Evolutionary conservation across 352 stramenopile genomes (phyloP).

Genomic region (Phytophthora pini): DNA sequence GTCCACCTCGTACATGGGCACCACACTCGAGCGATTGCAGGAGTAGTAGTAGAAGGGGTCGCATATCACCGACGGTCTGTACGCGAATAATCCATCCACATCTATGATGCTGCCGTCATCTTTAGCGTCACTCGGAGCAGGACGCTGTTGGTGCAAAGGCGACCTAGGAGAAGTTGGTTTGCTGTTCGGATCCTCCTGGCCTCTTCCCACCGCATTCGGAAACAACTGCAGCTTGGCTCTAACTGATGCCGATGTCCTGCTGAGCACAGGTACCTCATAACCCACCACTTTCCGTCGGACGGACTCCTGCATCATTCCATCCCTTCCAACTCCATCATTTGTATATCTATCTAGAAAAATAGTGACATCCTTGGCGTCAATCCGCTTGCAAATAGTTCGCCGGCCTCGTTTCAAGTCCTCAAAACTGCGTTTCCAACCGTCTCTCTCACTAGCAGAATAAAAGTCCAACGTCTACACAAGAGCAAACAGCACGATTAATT

Average conservation of each 20-base stretch:
- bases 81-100: constrained; percentile 44
- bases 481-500: neutral
- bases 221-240: constrained; percentile 64
- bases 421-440: constrained; percentile 71
- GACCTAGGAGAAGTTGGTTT: constrained; percentile 24
- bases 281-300: constrained; percentile 78
- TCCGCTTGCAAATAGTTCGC: constrained; percentile 67
- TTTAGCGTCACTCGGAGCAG: neutral
- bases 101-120: constrained; percentile 37
- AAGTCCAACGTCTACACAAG: constrained; percentile 68
- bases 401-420: constrained; percentile 57
- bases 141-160: constrained; percentile 12
- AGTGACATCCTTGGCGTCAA: constrained; percentile 82
- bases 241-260: constrained; percentile 68
- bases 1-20: constrained; percentile 70
- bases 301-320: constrained; percentile 20
- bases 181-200: constrained; percentile 19
- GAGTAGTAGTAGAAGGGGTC: constrained; percentile 82
- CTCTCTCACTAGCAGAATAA: constrained; percentile 69
- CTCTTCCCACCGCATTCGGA: constrained; percentile 23
- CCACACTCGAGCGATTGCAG: constrained; percentile 46
- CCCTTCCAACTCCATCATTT: constrained; percentile 48
- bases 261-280: constrained; percentile 84
- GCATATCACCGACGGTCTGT: constrained; percentile 54
- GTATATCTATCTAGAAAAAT: constrained; percentile 89